Evolutionary conservation across 2,329 filamentous ascomycete genomes (phyloP).

Genomic region (Gnomoniopsis smithogilvyi): DNA sequence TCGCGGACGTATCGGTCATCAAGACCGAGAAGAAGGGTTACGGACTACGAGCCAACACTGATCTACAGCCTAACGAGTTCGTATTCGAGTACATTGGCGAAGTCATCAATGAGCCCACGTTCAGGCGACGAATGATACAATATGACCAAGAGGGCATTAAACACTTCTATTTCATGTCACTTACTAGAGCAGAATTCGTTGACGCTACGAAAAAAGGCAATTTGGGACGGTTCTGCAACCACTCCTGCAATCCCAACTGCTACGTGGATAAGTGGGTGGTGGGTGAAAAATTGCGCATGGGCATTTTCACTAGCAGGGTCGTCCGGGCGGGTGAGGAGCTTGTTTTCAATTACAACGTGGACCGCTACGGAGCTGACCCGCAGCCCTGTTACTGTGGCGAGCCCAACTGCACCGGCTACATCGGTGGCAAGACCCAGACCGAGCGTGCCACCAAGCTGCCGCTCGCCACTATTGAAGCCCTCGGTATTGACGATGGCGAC

Average conservation of each 20-base stretch:
- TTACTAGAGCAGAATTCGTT: conserved; percentile 93
- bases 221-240: conserved; percentile 95
- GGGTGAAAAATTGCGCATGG: conserved; percentile 95
- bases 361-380: conserved; percentile 93
- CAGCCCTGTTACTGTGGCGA: conserved; percentile 97
- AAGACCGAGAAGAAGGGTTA: conserved; percentile 98
- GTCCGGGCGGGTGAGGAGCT: conserved; percentile 90
- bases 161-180: conserved; percentile 99
- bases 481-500: conserved; percentile 92
- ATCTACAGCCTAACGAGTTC: conserved; percentile 81
- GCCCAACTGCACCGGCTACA: conserved; percentile 90
- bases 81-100: conserved; percentile 98
- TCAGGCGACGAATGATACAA: conserved; percentile 84
- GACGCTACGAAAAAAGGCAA: conserved; percentile 97
- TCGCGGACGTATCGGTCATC: conserved; percentile 89
- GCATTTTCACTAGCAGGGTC: conserved; percentile 86
- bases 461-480: conserved; percentile 84
- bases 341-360: conserved; percentile 99
- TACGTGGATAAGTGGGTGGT: conserved; percentile 99
- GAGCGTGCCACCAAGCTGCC: conserved; percentile 91
- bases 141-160: conserved; percentile 97
- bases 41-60: conserved; percentile 76
- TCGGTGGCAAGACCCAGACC: conserved; percentile 96
- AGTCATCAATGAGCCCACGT: conserved; percentile 90
- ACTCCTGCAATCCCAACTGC: conserved; percentile 98